These are phyloP conservation scores for Udeniomyces megalosporus DNA, from an alignment of 768 basidiomycete genomes.

Conservation along the genomic window DNA sequence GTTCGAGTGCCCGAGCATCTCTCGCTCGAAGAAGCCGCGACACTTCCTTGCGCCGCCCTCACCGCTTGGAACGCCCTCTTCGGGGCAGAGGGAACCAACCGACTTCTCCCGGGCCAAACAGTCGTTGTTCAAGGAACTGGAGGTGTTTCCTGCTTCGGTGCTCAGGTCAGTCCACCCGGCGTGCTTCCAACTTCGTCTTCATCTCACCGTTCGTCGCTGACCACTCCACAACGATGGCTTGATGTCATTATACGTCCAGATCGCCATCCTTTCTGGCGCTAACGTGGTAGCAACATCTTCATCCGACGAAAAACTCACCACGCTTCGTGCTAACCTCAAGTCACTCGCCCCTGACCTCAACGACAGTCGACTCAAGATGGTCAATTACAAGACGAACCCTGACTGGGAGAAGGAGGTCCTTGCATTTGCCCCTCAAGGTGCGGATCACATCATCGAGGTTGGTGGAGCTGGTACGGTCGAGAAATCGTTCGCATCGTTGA, in stretches of 20 bases:
- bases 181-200: neutral
- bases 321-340: constrained; percentile 45
- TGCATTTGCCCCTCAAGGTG: constrained; percentile 29
- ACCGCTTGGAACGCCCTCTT: constrained; percentile 37
- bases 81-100: neutral
- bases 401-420: constrained; percentile 43
- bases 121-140: constrained; percentile 23
- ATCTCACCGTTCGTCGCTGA: too few relatives aligned
- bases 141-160: constrained; percentile 34
- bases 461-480: constrained; percentile 41
- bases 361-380: constrained; percentile 17
- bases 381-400: constrained; percentile 46
- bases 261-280: constrained; percentile 48
- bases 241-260: constrained; percentile 31
- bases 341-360: constrained; percentile 29
- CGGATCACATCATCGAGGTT: constrained; percentile 37
- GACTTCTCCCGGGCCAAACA: neutral
- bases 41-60: constrained; percentile 46
- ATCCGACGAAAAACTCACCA: constrained; percentile 46
- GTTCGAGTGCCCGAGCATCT: constrained; percentile 31
- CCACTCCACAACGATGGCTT: too few relatives aligned
- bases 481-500: constrained; percentile 29
- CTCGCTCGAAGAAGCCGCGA: constrained; percentile 48
- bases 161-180: neutral
- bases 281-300: constrained; percentile 52